Evolutionary conservation across 257 asterid genomes (phyloP), one percentile per base, ranked within the genome.

Genomic region (Salvia miltiorrhiza): DNA sequence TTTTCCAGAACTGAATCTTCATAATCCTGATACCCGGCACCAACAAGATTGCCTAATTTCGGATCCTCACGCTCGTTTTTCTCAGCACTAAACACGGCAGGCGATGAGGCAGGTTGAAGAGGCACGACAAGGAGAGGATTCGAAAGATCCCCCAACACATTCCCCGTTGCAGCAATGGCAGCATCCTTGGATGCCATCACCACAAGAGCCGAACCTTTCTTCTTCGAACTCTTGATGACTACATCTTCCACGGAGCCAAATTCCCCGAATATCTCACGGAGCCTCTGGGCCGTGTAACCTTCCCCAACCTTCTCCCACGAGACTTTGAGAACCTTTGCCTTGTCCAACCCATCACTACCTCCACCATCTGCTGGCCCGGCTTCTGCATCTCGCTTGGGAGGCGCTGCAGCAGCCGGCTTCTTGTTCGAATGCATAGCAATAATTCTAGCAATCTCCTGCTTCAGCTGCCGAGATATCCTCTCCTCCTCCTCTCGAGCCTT

Each of bases 201-300:
- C 48, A 93, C 83, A 73, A 93, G 92, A 30, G 96, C 99, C 10
- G 94, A 90, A 63, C 96, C 84, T 82, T 82, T 93, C 83, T 84
- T 88, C 86, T 84, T 93, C 37, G 87, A 70, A 63, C 94, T 90
- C 79, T 70, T 87, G 52, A 87, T 88, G 20, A 85, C 87, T 11
- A 93, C 96, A 78, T 88, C 97, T 77, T 93, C 96, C 30, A 90
- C 96, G 60, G 20, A 63, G 23, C 99, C 99, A 76, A 93, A 88
- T 65, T 81, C 65, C 59, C 70, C 82, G 62, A 93, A 93, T 47
- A 93, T 67, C 56, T 87, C 96, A 45, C 70, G 75, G 47, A 93
- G 84, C 59, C 81, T 80, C 66, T 78, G 82, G 2, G 91, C 86
- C 10, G 89, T 82, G 69, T 93, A 93, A 66, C 77, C 96, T 66